Base-by-base conservation (phyloP, 805 yeast genomes). In the Peterozyma xylosa region DNA sequence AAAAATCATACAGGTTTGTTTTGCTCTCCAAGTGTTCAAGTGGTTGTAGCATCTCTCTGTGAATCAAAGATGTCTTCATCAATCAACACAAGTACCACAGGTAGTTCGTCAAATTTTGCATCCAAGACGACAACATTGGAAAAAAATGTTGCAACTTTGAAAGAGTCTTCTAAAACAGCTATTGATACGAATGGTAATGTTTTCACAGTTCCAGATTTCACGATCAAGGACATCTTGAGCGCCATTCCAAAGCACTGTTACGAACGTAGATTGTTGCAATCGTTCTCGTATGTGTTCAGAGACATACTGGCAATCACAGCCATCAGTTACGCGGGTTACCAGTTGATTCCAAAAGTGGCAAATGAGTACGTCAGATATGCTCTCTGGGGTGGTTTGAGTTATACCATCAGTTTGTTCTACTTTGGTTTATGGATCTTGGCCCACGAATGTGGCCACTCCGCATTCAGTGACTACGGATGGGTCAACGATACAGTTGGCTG, bases 371-470 rank as follows among this genome's bases (percentile, higher is more conserved):
- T 60, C 11, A 66, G 79, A 54, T 67, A 67, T 46, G 63, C 60
- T 1, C 58, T 68, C 7, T 75, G 74, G 76, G 50, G 54, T 43
- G 54, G 63, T 27, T 64, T 70, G 50, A 59, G 71, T 37, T 63
- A 59, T 50, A 46, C 57, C 47, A 60, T 67, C 50, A 75, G 80
- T 43, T 62, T 75, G 46, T 69, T 74, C 50, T 77, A 78, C 6
- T 70, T 75, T 45, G 83, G 84, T 37, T 58, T 76, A 42, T 78
- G 82, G 83, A 74, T 78, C 48, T 59, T 78, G 56, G 81, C 80
- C 39, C 82, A 76, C 56, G 82, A 76, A 60, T 78, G 83, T 66
- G 82, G 83, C 36, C 84, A 78, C 57, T 73, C 71, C 42, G 82
- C 82, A 15, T 78, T 78, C 55, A 70, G 78, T 34, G 80, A 77